phyloP scores from a whole-genome alignment of 768 basidiomycete genomes.

The Tylopilus sp. region DNA sequence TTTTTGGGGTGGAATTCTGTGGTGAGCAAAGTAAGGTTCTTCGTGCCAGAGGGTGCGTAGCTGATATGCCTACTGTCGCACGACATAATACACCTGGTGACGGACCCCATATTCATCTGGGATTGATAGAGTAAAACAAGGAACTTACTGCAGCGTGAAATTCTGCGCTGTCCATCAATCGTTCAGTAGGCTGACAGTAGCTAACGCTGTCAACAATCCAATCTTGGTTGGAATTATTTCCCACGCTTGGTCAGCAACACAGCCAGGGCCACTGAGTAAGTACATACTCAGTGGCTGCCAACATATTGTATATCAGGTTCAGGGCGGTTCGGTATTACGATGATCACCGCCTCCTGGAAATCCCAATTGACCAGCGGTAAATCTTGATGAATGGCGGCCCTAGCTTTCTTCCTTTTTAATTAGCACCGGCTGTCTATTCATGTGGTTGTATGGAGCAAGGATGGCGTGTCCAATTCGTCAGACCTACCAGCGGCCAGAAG shows the following conservation, averaged over 20 bases:
- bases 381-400: no score
- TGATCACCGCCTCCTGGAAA: background rate
- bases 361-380: background rate
- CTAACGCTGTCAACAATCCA: no score
- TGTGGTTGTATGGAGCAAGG: background rate
- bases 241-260: background rate
- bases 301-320: background rate
- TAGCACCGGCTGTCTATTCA: background rate
- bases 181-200: background rate
- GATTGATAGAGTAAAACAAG: background rate
- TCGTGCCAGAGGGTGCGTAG: background rate
- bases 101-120: background rate
- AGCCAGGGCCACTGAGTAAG: no score
- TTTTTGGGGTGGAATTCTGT: conserved; percentile 54
- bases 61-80: conserved; percentile 42
- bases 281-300: no score
- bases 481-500: background rate
- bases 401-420: background rate
- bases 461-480: background rate
- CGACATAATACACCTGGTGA: conserved; percentile 65
- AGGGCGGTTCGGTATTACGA: background rate
- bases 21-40: background rate
- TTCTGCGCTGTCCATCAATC: conserved; percentile 53
- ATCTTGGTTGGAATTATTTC: no score
- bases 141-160: conserved; percentile 56